Conservation (phyloP, 2,329 filamentous ascomycete species). For the Apiospora saccharicola region DNA sequence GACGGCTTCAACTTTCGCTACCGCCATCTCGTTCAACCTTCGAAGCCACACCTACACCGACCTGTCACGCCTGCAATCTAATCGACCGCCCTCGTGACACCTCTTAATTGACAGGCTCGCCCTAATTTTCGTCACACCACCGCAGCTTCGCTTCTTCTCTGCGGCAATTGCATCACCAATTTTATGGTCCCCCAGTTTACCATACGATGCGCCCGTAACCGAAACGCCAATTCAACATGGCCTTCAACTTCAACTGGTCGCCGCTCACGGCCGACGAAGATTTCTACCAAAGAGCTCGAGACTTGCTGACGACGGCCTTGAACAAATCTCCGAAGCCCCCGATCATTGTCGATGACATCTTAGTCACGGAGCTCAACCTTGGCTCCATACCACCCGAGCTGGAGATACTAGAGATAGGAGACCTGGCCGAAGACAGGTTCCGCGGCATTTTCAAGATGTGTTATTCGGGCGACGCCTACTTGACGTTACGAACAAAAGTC, state of each 20-base stretch:
- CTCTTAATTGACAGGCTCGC: constrained; percentile 12
- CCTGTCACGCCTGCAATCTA: background rate
- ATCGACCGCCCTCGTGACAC: constrained; percentile 4
- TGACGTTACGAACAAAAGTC: constrained; percentile 94
- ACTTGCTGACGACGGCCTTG: constrained; percentile 91
- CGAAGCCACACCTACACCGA: constrained; percentile 9
- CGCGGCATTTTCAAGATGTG: constrained; percentile 99
- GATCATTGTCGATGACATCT: constrained; percentile 98
- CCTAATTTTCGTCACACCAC: background rate
- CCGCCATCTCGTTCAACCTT: constrained; percentile 12
- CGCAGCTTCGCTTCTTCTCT: background rate
- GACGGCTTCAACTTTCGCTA: constrained; percentile 11
- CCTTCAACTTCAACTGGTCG: constrained; percentile 99
- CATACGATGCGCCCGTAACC: constrained; percentile 40
- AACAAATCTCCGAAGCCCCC: constrained; percentile 98
- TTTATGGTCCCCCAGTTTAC: background rate
- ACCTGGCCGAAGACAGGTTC: constrained; percentile 95
- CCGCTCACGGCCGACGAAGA: constrained; percentile 93
- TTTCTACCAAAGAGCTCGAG: constrained; percentile 88
- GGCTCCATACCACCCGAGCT: constrained; percentile 93
- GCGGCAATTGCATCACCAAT: background rate
- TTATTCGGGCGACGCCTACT: constrained; percentile 92
- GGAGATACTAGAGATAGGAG: constrained; percentile 97
- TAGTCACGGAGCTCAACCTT: constrained; percentile 96
- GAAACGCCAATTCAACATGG: constrained; percentile 72